Evolutionary conservation across 2,329 filamentous ascomycete species (phyloP).

Genomic region (Apiospora aurea): DNA sequence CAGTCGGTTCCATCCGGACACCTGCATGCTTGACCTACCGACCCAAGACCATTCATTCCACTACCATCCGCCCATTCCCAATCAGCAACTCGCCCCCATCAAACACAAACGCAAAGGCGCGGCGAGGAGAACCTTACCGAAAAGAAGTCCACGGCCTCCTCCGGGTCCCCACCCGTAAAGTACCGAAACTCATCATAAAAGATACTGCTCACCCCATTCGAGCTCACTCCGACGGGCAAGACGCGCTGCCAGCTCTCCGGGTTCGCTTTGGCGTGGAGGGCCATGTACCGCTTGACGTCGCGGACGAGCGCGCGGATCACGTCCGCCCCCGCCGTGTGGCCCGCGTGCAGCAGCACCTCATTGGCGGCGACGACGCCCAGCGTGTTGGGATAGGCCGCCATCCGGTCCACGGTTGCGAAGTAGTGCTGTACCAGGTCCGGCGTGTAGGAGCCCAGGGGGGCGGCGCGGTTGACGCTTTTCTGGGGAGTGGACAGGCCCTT

Average conservation of each 20-base stretch:
- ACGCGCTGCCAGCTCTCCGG: slow-evolving; percentile 22
- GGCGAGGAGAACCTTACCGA: slow-evolving; percentile 33
- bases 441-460: slow-evolving; percentile 32
- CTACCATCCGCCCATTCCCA: slow-evolving; percentile 19
- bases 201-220: slow-evolving; percentile 3
- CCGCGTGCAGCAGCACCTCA: slow-evolving; percentile 30
- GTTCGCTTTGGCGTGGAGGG: slow-evolving; percentile 25
- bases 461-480: slow-evolving; percentile 24
- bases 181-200: slow-evolving; percentile 21
- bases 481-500: slow-evolving; percentile 29
- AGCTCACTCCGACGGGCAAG: slow-evolving; percentile 33
- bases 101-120: slow-evolving; percentile 7
- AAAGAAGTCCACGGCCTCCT: slow-evolving; percentile 32
- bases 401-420: slow-evolving; percentile 37
- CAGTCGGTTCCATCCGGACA: slow-evolving; percentile 25
- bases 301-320: slow-evolving; percentile 37
- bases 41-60: slow-evolving; percentile 31
- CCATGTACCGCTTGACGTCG: slow-evolving; percentile 40
- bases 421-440: slow-evolving; percentile 29
- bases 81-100: not conserved
- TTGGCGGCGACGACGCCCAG: slow-evolving; percentile 37
- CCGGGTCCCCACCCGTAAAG: not conserved
- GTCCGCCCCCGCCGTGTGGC: slow-evolving; percentile 29
- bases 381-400: slow-evolving; percentile 40
- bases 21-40: slow-evolving; percentile 23